phyloP scores from a whole-genome alignment of 108 stramenopile genomes.

The Fragilariopsis cylindrus region DNA sequence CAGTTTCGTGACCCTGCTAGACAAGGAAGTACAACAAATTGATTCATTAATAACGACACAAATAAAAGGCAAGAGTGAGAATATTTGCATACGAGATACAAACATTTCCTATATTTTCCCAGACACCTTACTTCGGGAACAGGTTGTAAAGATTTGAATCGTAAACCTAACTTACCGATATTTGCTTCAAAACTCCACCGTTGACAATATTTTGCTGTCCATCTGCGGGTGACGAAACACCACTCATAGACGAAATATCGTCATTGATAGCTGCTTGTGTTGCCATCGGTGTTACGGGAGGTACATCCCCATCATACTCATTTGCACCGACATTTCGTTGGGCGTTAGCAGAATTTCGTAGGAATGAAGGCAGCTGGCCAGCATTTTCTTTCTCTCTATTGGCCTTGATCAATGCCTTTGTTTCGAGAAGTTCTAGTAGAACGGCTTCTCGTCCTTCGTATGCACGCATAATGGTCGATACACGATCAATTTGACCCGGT shows the following conservation, averaged over 20 bases:
- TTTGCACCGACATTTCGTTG: constrained; percentile 15
- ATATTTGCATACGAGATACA: background rate
- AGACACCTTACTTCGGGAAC: background rate
- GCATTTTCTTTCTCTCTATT: constrained; percentile 78
- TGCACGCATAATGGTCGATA: constrained; percentile 89
- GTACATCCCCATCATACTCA: constrained; percentile 23
- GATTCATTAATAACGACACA: background rate
- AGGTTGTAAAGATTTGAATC: background rate
- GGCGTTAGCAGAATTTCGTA: constrained; percentile 56
- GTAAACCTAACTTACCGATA: constrained; percentile 29
- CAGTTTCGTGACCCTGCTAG: constrained; percentile 24
- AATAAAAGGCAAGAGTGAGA: background rate
- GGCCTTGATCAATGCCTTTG: constrained; percentile 88
- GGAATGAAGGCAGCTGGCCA: constrained; percentile 68
- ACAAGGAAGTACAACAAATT: background rate
- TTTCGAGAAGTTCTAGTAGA: constrained; percentile 81
- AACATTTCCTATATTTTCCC: too few relatives aligned
- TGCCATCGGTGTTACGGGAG: constrained; percentile 52
- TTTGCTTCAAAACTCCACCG: constrained; percentile 34
- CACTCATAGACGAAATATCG: constrained; percentile 68
- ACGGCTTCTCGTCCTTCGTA: constrained; percentile 91
- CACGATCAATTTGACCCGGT: constrained; percentile 89
- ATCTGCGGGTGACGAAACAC: constrained; percentile 56
- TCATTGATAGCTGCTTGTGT: constrained; percentile 40
- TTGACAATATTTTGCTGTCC: constrained; percentile 28